Conservation (phyloP, 2,329 filamentous ascomycete species). For the Hortaea werneckii region DNA sequence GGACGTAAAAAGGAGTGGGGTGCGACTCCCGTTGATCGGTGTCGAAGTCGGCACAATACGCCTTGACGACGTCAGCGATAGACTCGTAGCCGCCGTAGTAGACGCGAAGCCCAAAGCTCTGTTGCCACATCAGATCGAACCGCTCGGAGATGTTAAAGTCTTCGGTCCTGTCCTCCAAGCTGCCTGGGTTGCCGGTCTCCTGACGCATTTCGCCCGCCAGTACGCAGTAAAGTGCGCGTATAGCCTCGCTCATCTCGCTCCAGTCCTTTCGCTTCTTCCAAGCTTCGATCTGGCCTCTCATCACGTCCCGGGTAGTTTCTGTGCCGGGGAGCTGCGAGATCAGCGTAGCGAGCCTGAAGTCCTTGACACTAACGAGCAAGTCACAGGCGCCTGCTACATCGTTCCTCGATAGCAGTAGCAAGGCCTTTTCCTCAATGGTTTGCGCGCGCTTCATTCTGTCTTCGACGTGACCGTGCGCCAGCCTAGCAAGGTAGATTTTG, state of each 20-base stretch:
- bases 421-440: constrained; percentile 69
- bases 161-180: constrained; percentile 68
- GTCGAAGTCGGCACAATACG: constrained; percentile 63
- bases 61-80: constrained; percentile 60
- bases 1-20: constrained; percentile 55
- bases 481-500: constrained; percentile 52
- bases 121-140: constrained; percentile 85
- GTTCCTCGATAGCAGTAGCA: constrained; percentile 69
- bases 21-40: constrained; percentile 57
- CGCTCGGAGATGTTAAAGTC: constrained; percentile 74
- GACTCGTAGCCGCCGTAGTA: constrained; percentile 71
- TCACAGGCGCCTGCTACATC: constrained; percentile 75
- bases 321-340: constrained; percentile 73
- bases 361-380: constrained; percentile 60
- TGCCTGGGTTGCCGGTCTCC: constrained; percentile 66
- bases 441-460: constrained; percentile 46
- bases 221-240: constrained; percentile 82
- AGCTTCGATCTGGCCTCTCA: constrained; percentile 67
- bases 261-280: constrained; percentile 78
- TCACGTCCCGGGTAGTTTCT: constrained; percentile 58
- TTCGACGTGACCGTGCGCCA: constrained; percentile 31
- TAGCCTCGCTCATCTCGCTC: constrained; percentile 74
- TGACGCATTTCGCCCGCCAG: constrained; percentile 78
- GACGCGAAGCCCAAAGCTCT: constrained; percentile 79
- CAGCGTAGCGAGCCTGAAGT: constrained; percentile 77